A percentile compares a stretch with the other conserved stretches of the same genome.
These are phyloP conservation scores for Boletus vinaceobasis DNA, from an alignment of 768 basidiomycete species.

Conservation along the genomic window DNA sequence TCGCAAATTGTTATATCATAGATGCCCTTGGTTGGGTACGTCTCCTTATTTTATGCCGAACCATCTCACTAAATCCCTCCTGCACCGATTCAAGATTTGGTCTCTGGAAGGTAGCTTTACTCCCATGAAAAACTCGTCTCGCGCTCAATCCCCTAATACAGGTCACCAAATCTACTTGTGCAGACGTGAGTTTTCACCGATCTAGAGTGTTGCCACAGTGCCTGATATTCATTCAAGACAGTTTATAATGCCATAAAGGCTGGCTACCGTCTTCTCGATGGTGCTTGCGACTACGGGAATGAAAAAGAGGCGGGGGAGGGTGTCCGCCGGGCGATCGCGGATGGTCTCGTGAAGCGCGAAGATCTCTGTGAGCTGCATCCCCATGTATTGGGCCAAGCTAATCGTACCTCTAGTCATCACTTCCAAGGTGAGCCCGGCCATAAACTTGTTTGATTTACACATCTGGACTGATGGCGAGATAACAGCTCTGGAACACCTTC, in stretches of 20 bases:
- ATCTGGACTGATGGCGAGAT: slow-evolving; percentile 3
- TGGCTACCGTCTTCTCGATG: slow-evolving; percentile 85
- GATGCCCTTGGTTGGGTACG: slow-evolving; percentile 72
- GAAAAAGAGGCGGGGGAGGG: slow-evolving; percentile 84
- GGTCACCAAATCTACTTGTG: slow-evolving; percentile 59
- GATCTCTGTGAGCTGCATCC: slow-evolving; percentile 64
- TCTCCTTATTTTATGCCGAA: slow-evolving; percentile 4
- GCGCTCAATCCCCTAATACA: slow-evolving; percentile 22
- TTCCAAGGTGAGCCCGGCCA: slow-evolving; percentile 54
- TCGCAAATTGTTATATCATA: slow-evolving; percentile 22
- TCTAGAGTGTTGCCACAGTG: neutral
- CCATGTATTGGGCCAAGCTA: neutral
- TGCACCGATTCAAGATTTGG: slow-evolving; percentile 48
- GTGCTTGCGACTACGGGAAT: slow-evolving; percentile 86
- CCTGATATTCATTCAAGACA: slow-evolving; percentile 39
- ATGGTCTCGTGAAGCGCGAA: slow-evolving; percentile 83
- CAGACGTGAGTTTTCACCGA: slow-evolving; percentile 43
- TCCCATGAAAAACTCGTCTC: neutral
- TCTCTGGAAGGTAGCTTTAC: slow-evolving; percentile 58
- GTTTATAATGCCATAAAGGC: slow-evolving; percentile 85
- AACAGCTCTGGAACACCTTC: slow-evolving; percentile 84
- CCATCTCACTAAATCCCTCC: neutral
- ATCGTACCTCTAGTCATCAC: slow-evolving; percentile 58
- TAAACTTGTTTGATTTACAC: neutral
- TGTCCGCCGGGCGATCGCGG: slow-evolving; percentile 69